phyloP scores from a whole-genome alignment of 805 yeast genomes.

The Metschnikowia lachancei region DNA sequence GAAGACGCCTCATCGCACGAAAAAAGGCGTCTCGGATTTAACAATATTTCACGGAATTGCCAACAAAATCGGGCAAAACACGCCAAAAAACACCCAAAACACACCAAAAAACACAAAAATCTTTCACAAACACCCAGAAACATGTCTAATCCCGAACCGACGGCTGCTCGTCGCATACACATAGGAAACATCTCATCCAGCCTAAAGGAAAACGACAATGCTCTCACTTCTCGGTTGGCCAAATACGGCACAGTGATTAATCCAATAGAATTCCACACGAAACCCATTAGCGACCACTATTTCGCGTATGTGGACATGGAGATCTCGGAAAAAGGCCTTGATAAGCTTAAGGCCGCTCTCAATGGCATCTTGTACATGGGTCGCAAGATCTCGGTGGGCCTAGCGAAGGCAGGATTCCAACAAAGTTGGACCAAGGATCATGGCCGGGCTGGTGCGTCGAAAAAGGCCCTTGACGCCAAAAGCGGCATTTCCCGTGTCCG shows the following conservation, averaged over 20 bases:
- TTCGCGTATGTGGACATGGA: conserved; percentile 69
- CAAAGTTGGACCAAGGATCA: conserved; percentile 47
- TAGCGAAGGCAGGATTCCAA: conserved; percentile 54
- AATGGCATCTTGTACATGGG: conserved; percentile 80
- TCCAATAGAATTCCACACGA: conserved; percentile 52
- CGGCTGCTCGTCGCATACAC: conserved; percentile 39
- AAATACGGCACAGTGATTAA: conserved; percentile 57
- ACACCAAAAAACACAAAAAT: too few relatives aligned
- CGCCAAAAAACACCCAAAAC: too few relatives aligned
- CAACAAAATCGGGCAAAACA: too few relatives aligned
- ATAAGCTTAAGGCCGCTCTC: conserved; percentile 52
- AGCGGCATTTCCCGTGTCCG: conserved; percentile 34
- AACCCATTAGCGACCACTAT: conserved; percentile 49
- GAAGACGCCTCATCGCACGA: too few relatives aligned
- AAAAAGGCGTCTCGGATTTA: too few relatives aligned
- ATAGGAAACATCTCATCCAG: conserved; percentile 65
- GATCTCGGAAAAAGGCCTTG: conserved; percentile 45
- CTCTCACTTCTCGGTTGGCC: conserved; percentile 53
- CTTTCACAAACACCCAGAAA: background rate
- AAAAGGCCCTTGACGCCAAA: conserved; percentile 26
- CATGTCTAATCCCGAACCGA: conserved; percentile 1
- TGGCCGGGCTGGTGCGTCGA: conserved; percentile 33
- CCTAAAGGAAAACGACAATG: conserved; percentile 44
- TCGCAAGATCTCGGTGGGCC: conserved; percentile 54
- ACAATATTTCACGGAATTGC: too few relatives aligned